A percentile compares a stretch with the other conserved stretches of the same genome.
Conservation (phyloP, 192 early-diverging fungal genomes). For the Dispira simplex region DNA sequence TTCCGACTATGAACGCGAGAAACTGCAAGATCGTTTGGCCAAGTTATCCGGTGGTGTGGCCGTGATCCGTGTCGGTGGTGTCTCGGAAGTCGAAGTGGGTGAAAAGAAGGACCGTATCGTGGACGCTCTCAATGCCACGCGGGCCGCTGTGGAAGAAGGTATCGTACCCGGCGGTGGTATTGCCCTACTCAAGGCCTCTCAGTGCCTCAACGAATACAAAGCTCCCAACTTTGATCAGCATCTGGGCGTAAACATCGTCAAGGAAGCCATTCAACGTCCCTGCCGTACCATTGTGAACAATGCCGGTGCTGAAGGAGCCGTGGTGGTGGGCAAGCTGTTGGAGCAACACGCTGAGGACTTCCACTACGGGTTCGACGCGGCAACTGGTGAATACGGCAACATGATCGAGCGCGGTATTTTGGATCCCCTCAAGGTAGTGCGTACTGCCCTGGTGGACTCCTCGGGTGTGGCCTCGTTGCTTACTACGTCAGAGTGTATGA, state of each 20-base stretch:
- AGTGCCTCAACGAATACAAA: constrained; percentile 65
- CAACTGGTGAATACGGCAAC: constrained; percentile 82
- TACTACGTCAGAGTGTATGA: constrained; percentile 97
- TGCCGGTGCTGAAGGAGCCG: constrained; percentile 93
- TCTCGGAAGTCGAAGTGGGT: constrained; percentile 97
- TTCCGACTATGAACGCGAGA: constrained; percentile 98
- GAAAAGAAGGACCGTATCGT: constrained; percentile 99
- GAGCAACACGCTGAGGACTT: constrained; percentile 61
- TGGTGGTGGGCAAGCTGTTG: constrained; percentile 90
- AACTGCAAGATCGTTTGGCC: constrained; percentile 98
- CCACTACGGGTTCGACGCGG: constrained; percentile 91
- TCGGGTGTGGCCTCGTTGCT: constrained; percentile 92
- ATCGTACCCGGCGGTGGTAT: constrained; percentile 98
- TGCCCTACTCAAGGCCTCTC: constrained; percentile 87
- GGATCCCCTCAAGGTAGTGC: constrained; percentile 98
- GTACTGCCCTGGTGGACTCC: constrained; percentile 94
- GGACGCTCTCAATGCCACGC: constrained; percentile 96
- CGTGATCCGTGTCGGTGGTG: constrained; percentile 96
- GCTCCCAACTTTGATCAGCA: constrained; percentile 98
- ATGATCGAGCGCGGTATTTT: constrained; percentile 97
- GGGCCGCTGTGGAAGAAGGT: constrained; percentile 98
- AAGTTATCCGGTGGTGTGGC: constrained; percentile 98
- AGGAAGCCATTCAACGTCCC: constrained; percentile 85
- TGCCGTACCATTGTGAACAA: constrained; percentile 93
- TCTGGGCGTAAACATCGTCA: constrained; percentile 93